A percentile compares a stretch with the other conserved stretches of the same genome.
Evolutionary conservation across 805 yeast species (phyloP).

Genomic region (Wickerhamomyces canadensis): DNA sequence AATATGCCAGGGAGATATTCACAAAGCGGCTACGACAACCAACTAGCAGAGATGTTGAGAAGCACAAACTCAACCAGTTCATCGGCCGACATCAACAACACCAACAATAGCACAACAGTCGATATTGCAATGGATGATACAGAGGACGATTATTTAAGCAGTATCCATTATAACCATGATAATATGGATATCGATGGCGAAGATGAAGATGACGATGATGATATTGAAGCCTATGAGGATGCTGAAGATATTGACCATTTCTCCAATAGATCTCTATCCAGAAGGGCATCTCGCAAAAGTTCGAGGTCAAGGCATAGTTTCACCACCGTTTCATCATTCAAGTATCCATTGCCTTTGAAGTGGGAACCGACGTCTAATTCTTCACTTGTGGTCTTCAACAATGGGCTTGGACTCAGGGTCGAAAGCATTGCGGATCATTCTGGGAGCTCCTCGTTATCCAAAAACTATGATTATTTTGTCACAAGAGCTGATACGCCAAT

Average conservation of each 20-base stretch:
- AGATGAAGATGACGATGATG: conserved; percentile 6
- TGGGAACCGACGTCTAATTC: conserved; percentile 11
- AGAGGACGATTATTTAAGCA: conserved; percentile 1
- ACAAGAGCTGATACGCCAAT: conserved; percentile 32
- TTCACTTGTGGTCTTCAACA: conserved; percentile 5
- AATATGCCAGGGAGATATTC: conserved; percentile 13
- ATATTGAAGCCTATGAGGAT: neutral
- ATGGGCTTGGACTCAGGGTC: conserved; percentile 12
- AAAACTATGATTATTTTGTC: conserved; percentile 15
- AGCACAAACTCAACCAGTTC: neutral
- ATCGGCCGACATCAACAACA: neutral
- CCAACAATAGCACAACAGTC: neutral
- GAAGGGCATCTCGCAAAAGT: conserved; percentile 19
- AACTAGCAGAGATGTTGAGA: conserved; percentile 9
- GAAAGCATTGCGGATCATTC: conserved; percentile 3
- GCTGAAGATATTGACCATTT: conserved; percentile 1
- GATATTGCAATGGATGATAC: neutral
- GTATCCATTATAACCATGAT: conserved; percentile 8
- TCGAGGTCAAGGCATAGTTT: conserved; percentile 14
- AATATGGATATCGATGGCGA: conserved; percentile 15
- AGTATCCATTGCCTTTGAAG: conserved; percentile 18
- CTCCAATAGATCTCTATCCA: neutral
- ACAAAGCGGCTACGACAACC: conserved; percentile 7
- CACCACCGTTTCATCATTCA: conserved; percentile 1
- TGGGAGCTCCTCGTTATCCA: conserved; percentile 3